These are phyloP conservation scores for Albatrellus ellisii DNA, from an alignment of 768 basidiomycete genomes.

Conservation along the genomic window DNA sequence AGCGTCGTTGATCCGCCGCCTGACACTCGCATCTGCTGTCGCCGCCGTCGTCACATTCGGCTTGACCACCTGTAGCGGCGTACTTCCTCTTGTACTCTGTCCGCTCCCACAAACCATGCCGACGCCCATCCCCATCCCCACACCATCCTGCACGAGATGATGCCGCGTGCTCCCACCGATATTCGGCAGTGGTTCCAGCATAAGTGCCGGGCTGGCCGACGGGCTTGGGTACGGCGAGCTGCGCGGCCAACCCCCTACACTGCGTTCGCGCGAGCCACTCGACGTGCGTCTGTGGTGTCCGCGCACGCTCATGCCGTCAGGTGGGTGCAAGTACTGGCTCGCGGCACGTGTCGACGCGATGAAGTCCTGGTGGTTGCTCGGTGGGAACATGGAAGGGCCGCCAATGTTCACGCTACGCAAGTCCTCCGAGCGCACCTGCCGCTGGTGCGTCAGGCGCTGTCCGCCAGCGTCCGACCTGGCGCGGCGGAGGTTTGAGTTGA, in stretches of 20 bases:
- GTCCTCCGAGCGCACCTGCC: constrained; percentile 54
- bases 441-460: constrained; percentile 30
- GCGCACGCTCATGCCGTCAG: constrained; percentile 17
- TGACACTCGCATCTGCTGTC: constrained; percentile 78
- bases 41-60: constrained; percentile 86
- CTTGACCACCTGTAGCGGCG: constrained; percentile 31
- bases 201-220: constrained; percentile 18
- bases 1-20: constrained; percentile 79
- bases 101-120: constrained; percentile 3
- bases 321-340: constrained; percentile 29
- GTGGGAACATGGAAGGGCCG: constrained; percentile 10
- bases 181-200: constrained; percentile 35
- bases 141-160: constrained; percentile 7
- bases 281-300: constrained; percentile 30
- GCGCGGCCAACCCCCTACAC: constrained; percentile 13
- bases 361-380: constrained; percentile 29
- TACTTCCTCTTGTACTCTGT: constrained; percentile 10
- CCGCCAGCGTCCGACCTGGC: constrained; percentile 35
- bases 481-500: constrained; percentile 29
- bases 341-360: constrained; percentile 15
- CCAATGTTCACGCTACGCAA: constrained; percentile 25
- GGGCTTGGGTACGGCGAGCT: constrained; percentile 12
- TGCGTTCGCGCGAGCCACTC: constrained; percentile 26
- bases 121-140: constrained; percentile 9
- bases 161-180: background rate